Base-by-base conservation (phyloP, 2,329 filamentous ascomycete species). In the Penicillium polonicum region DNA sequence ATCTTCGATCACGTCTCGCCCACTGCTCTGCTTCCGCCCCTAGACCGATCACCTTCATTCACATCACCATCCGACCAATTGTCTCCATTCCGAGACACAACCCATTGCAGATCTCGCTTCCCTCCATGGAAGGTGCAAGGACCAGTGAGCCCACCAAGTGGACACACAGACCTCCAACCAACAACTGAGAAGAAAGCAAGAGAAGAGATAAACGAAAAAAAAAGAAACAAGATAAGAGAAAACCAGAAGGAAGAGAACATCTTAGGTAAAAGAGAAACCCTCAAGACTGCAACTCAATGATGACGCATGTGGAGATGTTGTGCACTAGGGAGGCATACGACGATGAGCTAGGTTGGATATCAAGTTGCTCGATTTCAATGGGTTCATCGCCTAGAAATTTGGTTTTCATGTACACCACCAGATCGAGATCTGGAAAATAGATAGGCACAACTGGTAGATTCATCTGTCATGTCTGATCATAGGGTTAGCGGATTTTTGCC, bases 171-270 rank as follows among this genome's bases (percentile, higher is more conserved):
- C 33, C 39, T 38, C 35, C 36, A 48, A 58, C 58, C 49, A 53
- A 61, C 60, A 61, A 38, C 42, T 35, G 38, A 59, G 56, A 58
- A 38, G 55, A 57, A 61, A 36, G 31, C 29, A 48, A 52, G 52
- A 35, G n/a, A 31, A 52, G 38, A 46, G 31, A 42, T 31, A 48
- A 25, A 55, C 35, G 21, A 35, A 48, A 48, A 58, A 58, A 51
- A 25, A 57, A 25, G 36, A 51, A 42, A 44, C 31, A 25, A 15
- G 15, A 52, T 45, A 51, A 52, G 31, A 38, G 46, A 58, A 59
- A 55, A 57, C 8, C 36, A 51, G 56, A 61, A 61, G 52, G 50
- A 61, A 59, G 52, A 48, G 38, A 33, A 35, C 31, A 55, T 55
- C 44, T 55, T 19, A 38, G 29, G 15, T 50, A 27, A 45, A 45